Base-by-base conservation (phyloP, 1,284 basidiomycete genomes). In the Takashimella koratensis region DNA sequence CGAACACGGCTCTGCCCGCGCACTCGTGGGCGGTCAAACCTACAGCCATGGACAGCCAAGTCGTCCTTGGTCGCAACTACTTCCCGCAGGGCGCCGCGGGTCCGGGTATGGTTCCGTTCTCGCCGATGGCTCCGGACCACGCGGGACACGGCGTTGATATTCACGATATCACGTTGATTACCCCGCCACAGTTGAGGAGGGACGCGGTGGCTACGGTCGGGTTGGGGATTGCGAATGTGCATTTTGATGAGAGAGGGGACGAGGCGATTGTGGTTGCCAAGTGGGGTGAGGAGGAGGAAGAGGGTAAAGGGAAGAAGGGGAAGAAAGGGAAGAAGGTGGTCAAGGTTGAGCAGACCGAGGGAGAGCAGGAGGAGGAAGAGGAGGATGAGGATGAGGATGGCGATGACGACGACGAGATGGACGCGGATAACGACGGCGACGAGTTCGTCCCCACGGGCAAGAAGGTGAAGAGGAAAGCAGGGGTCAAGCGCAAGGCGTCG, bases 221-320 rank as follows among this genome's bases (percentile, higher is more conserved):
- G 1, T 49, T 73, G 4, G 70, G 71, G 19, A 60, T 74, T 22
- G 64, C 70, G 47, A 72, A 70, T 41, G 70, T 74, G 22, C 58
- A 67, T 23, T 68, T 73, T 43, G 63, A 59, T 25, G 66, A 67
- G 44, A 47, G 48, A 8, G 58, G 51, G 16, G 30, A 36, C 16
- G 30, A 36, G 30, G 30, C 30, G 30, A 36, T 36, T 16, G 30
- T 36, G 10, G 30, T 36, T 8, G 8, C 30, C 16, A 36, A 36
- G 16, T 36, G 30, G 30, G 30, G 16, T 8, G 30, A 36, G 16
- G 30, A 36, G 16, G 30, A 36, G 8, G 30, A 16, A 36, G 30
- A 36, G 16, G 30, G 30, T 36, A 16, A 36, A 8, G 16, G 30
- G 10, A 8, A 36, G 30, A 36, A 36, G 16, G 30, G 30, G 16